phyloP scores from a whole-genome alignment of 495 filamentous ascomycete species.

The Aspergillus homomorphus region DNA sequence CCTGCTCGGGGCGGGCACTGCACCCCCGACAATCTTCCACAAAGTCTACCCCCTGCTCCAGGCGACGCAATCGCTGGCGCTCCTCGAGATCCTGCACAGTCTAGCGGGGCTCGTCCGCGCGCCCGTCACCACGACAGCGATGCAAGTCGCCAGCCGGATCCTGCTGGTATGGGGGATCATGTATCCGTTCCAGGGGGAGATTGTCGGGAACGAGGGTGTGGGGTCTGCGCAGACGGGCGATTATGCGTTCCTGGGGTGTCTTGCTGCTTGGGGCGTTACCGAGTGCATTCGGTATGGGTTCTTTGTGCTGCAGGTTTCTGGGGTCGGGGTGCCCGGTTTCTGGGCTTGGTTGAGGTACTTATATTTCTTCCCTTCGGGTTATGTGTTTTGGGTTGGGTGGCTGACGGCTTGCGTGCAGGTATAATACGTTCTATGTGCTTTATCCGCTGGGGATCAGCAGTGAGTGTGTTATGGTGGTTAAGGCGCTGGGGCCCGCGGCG shows the following conservation, averaged over 20 bases:
- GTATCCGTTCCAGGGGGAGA: constrained; percentile 52
- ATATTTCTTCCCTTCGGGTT: constrained; percentile 5
- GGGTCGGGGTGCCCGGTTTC: constrained; percentile 53
- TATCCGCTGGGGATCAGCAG: constrained; percentile 89
- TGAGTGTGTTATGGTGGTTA: constrained; percentile 75
- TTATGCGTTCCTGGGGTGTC: constrained; percentile 44
- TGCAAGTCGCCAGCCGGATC: constrained; percentile 81
- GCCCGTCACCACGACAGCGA: constrained; percentile 76
- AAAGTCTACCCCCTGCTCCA: constrained; percentile 63
- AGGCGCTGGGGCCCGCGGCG: constrained; percentile 58
- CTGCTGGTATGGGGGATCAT: constrained; percentile 82
- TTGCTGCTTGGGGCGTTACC: constrained; percentile 78
- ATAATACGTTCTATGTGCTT: constrained; percentile 88
- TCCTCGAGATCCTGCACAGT: constrained; percentile 81
- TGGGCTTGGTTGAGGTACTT: constrained; percentile 72
- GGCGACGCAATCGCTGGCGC: constrained; percentile 77
- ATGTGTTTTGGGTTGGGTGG: constrained; percentile 6
- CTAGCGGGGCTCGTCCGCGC: constrained; percentile 73
- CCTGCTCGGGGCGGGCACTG: constrained; percentile 38
- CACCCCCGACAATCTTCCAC: constrained; percentile 50
- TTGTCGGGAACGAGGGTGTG: constrained; percentile 19
- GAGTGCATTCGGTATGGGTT: constrained; percentile 88
- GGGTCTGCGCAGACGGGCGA: constrained; percentile 34
- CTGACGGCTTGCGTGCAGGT: constrained; percentile 38
- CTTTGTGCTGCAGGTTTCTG: constrained; percentile 70